Base-by-base conservation (phyloP, 345 rosid genomes). In the Viola odorata region DNA sequence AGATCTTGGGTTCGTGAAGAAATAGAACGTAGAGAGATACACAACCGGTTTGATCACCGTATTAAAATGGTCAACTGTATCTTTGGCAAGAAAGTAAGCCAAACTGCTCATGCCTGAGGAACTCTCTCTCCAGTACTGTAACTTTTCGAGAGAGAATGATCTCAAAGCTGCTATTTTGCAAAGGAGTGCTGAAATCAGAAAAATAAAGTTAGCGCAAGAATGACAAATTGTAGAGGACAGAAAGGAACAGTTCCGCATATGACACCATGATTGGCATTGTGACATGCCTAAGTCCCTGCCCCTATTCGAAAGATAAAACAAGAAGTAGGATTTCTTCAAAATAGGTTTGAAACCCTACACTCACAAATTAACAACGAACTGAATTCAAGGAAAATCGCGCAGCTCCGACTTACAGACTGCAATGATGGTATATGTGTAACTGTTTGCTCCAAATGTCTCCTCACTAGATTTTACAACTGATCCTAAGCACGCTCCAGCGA, bases 401-500 rank as follows among this genome's bases (percentile, higher is more conserved):
- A 48, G 51, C 39, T 49, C 23, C 12, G 52, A 80, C 97, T 90
- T 81, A 88, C 97, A 94, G 39, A 94, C 92, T 37, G 95, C 99
- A 38, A 90, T 94, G n/a, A 88, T 86, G 41, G 96, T 85, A 45
- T 90, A 80, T 37, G 82, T 78, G 60, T 88, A 94, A 71, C 91
- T 88, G 53, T 76, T 57, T 36, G 82, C 87, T 57, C 97, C 99
- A 60, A 94, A 88, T 60, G 72, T 81, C 71, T 82, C 74, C 61
- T 94, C 97, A 39, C 82, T 81, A 8, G 55, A 73, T 70, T 82
- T 80, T 53, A 77, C 66, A 45, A 94, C 68, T 38, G 89, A 68
- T 70, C 99, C 99, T 76, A 94, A 78, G 82, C 96, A 90, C 61
- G 91, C 91, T 63, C 96, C 99, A 49, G 97, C 99, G 53, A 94